Conservation (phyloP, 805 yeast genomes). For the Yamadazyma scolyti region DNA sequence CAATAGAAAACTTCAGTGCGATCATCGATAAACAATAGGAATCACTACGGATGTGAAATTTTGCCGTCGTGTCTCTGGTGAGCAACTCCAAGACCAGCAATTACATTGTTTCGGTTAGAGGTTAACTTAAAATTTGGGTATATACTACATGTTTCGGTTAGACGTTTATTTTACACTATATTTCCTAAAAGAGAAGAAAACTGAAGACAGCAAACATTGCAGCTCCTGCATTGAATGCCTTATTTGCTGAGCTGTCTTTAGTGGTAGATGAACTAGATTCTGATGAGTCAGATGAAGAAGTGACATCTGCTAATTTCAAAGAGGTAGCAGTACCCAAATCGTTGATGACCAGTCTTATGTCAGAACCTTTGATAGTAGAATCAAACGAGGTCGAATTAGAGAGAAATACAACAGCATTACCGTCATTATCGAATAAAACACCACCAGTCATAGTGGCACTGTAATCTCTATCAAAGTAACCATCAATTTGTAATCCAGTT, state of each 20-base stretch:
- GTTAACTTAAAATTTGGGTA: too few species aligned
- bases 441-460: conserved; percentile 61
- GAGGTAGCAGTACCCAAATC: conserved; percentile 26
- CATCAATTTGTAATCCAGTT: conserved; percentile 55
- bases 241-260: conserved; percentile 15
- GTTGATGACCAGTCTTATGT: conserved; percentile 44
- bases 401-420: conserved; percentile 58
- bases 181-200: conserved; percentile 6
- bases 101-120: too few species aligned
- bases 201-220: conserved; percentile 1
- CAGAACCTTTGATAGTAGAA: conserved; percentile 39
- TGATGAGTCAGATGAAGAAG: conserved; percentile 1
- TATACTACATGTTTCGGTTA: too few species aligned
- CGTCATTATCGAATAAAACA: conserved; percentile 61
- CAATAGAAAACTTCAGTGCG: background rate
- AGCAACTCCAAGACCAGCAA: too few species aligned
- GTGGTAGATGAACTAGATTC: conserved; percentile 16
- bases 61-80: too few species aligned
- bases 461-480: conserved; percentile 55
- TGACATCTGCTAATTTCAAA: conserved; percentile 22
- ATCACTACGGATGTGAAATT: too few species aligned
- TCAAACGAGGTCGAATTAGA: conserved; percentile 52
- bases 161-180: too few species aligned
- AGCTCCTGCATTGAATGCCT: conserved; percentile 2
- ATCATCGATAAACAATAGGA: background rate